Base-by-base conservation (phyloP, 75 land plant species). In the Chamaecyparis obtusa region DNA sequence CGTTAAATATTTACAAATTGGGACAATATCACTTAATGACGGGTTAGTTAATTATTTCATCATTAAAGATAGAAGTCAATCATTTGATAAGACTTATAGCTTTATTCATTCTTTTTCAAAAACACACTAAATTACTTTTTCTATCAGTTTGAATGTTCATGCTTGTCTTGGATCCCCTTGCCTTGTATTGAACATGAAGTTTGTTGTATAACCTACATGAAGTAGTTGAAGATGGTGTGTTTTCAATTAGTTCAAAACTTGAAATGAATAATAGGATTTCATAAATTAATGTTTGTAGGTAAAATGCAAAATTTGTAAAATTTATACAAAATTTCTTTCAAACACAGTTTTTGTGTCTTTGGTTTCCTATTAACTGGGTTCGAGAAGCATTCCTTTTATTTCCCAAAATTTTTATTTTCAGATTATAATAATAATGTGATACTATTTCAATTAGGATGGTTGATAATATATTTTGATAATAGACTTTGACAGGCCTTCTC, bases 401-500 rank as follows among this genome's bases (percentile, higher is more conserved):
- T 71, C 30, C 30, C 35, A 30, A 71, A 11, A 71, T 71, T 33
- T 71, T 71, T 10, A 2, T 71, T 71, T 71, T 71, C 2, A 71
- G 35, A 30, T 30, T 71, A 14, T 32, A 30, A 30, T 2, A 30
- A 71, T 71, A 32, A 30, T 71, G 67, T 60, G 67, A 60, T 60
- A 6, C 67, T 60, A 27, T 32, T 30, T 71, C 10, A 30, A 9
- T 71, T 14, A 32, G 75, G 75, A 30, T 9, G 35, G 36, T 32
- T 71, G 35, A 71, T 35, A 80, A 80, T 17, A 41, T 51, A 54
- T n/a, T 57, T 55, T 16, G 57, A 19, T 84, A 35, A 30, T 64
- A 84, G 85, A 84, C 7, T 84, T 84, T 84, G 85, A 84, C 24
- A 84, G 85, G 85, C 60, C 85, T 84, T 39, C 64, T 84, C 39